Base-by-base conservation (phyloP, 2,329 filamentous ascomycete genomes). In the Penicillium nordicum region DNA sequence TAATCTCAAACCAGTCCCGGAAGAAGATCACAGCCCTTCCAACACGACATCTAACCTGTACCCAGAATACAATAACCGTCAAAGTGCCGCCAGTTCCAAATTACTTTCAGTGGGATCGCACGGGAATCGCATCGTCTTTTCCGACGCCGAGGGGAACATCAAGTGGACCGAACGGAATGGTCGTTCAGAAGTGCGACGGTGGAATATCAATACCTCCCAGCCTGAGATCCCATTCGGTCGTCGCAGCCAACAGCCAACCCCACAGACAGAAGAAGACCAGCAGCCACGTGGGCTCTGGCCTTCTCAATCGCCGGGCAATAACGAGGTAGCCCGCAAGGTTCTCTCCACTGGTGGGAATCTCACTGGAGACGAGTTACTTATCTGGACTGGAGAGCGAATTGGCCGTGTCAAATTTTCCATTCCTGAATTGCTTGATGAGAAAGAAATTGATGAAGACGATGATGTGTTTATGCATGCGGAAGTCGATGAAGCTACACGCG, bases 131-230 rank as follows among this genome's bases (percentile, higher is more conserved):
- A 82, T 97, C 32, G 90, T 91, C 18, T 89, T 89, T 62, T 90
- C 90, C 2, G 93, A 97, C 67, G 89, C 89, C 0, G 85, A 90
- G 25, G 93, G 93, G 0, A 85, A 88, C 49, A 73, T 97, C 60
- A 93, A 91, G 71, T 97, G 93, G 92, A 85, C 95, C 43, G 93
- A 97, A 73, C 82, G 92, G 36, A 91, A 97, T 67, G 92, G 89
- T 0, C 77, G 75, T 37, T 78, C 78, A 9, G 75, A 80, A 27
- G 78, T 86, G 5, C 76, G 84, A 14, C 75, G 76, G 0, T 81
- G 82, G 71, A 85, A 85, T 61, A 80, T 87, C 67, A 86, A 85
- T 56, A 73, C 77, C 11, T 70, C 72, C 21, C 53, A 60, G 34
- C 58, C 54, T 23, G 62, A 63, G 44, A 55, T 58, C 49, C 43